phyloP scores from a whole-genome alignment of 495 filamentous ascomycete genomes.

The Trichocladium antarcticum region DNA sequence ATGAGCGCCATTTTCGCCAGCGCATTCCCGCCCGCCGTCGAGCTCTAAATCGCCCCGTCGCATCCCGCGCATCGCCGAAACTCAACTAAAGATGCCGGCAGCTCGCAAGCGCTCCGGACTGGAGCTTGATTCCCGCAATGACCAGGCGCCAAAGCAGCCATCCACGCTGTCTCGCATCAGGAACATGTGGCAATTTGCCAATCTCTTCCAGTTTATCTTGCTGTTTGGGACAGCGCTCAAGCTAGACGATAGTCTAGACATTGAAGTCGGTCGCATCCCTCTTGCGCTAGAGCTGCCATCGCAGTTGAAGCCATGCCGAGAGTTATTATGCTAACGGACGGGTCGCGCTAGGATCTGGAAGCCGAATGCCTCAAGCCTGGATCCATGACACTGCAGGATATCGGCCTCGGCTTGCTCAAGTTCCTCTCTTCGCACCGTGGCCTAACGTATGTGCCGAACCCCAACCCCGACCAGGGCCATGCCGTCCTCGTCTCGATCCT shows the following conservation, averaged over 20 bases:
- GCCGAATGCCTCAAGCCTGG: conserved; percentile 70
- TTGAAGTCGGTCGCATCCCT: conserved; percentile 60
- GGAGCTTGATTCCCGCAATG: conserved; percentile 44
- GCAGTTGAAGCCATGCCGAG: neutral
- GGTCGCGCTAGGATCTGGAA: conserved; percentile 65
- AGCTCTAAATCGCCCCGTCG: neutral
- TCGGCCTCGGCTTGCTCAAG: conserved; percentile 84
- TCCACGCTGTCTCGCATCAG: conserved; percentile 57
- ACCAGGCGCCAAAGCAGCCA: conserved; percentile 21
- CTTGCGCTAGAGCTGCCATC: neutral
- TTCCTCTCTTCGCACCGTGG: conserved; percentile 89
- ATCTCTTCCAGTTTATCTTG: conserved; percentile 83
- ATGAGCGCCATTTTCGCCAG: neutral
- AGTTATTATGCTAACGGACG: neutral
- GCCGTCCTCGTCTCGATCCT: too few relatives aligned
- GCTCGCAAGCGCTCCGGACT: conserved; percentile 60
- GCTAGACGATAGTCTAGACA: conserved; percentile 72
- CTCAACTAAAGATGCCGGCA: conserved; percentile 35
- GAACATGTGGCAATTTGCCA: conserved; percentile 91
- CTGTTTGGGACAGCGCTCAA: conserved; percentile 82
- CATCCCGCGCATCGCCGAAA: neutral
- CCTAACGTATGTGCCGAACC: conserved; percentile 54
- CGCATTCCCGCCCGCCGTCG: neutral
- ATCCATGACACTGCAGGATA: conserved; percentile 62
- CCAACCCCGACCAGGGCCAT: conserved; percentile 12